phyloP scores from a whole-genome alignment of 2,329 filamentous ascomycete genomes.

The Pleomassaria siparia region DNA sequence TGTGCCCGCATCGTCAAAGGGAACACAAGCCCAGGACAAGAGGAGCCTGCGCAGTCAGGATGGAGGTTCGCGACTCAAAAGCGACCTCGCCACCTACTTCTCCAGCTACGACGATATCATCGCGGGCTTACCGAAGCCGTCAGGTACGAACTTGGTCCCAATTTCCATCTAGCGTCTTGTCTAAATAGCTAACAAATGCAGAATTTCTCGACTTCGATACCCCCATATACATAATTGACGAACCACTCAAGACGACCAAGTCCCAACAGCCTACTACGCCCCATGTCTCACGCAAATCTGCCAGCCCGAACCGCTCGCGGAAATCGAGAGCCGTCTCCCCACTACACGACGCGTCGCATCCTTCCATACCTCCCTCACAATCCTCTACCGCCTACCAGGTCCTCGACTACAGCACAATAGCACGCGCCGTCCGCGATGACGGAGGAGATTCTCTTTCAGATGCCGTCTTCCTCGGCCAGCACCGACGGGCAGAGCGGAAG shows the following conservation, averaged over 20 bases:
- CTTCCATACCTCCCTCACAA: constrained; percentile 18
- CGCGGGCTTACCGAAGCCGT: constrained; percentile 77
- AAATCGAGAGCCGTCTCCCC: constrained; percentile 25
- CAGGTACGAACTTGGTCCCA: constrained; percentile 59
- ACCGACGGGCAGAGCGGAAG: constrained; percentile 63
- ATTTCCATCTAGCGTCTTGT: not conserved
- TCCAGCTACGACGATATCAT: constrained; percentile 93
- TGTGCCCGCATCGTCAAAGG: constrained; percentile 24
- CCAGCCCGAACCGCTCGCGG: constrained; percentile 27
- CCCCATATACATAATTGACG: constrained; percentile 70
- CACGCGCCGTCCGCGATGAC: constrained; percentile 36
- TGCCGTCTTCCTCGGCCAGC: constrained; percentile 58
- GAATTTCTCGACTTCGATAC: constrained; percentile 74
- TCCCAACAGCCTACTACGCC: constrained; percentile 22
- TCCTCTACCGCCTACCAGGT: constrained; percentile 38
- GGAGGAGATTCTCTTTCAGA: constrained; percentile 59
- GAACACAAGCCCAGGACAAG: constrained; percentile 54
- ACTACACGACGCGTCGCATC: constrained; percentile 15
- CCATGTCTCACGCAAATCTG: constrained; percentile 21
- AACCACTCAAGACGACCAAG: constrained; percentile 41
- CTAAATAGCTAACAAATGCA: constrained; percentile 42
- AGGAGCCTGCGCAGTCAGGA: constrained; percentile 85
- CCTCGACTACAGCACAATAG: constrained; percentile 47
- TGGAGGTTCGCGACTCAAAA: constrained; percentile 79
- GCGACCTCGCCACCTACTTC: constrained; percentile 87